Base-by-base conservation (phyloP, 1,139 yeast genomes). In the Protomyces macrosporus region DNA sequence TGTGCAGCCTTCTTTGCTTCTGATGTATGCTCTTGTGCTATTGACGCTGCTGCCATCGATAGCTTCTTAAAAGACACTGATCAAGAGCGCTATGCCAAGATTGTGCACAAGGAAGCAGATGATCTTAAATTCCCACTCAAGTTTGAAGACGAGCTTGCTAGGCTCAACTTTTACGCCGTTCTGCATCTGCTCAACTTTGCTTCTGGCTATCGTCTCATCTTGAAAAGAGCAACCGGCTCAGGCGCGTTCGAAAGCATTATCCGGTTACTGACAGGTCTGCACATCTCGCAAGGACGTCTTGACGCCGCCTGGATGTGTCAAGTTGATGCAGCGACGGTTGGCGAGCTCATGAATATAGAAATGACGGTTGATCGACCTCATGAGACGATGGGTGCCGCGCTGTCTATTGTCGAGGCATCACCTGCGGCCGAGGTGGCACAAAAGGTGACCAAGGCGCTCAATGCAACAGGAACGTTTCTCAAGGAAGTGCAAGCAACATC, bases 231-330 rank as follows among this genome's bases (percentile, higher is more conserved):
- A n/a, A 58, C 42, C 4, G 56, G 62, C 35, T 52, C 53, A 6
- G 62, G 62, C 16, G 62, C 62, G 3, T 58, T 58, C 23, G 62
- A 58, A 33, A 40, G 53, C 42, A 58, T 58, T 34, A 52, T 58
- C 12, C 53, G 53, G 16, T 16, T 58, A 35, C 32, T 58, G 35
- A 58, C 53, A n/a, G 62, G 56, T 3, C 50, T 50, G 7, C 62
- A 58, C 36, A 36, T 58, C 3, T 51, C 62, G 4, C 42, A 39
- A 5, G 40, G 39, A 16, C 14, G 39, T 3, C 56, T 58, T 32
- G 56, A 51, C 35, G 53, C 53, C 3, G 34, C 35, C 32, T 58
- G 62, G 62, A 58, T 58, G 62, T 6, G 42, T 7, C 16, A 10
- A 10, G 56, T 58, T 33, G 23, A 23, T n/a, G 56, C 53, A 34